Base-by-base conservation (phyloP, 768 basidiomycete genomes). In the Fistulinella prunicolor region DNA sequence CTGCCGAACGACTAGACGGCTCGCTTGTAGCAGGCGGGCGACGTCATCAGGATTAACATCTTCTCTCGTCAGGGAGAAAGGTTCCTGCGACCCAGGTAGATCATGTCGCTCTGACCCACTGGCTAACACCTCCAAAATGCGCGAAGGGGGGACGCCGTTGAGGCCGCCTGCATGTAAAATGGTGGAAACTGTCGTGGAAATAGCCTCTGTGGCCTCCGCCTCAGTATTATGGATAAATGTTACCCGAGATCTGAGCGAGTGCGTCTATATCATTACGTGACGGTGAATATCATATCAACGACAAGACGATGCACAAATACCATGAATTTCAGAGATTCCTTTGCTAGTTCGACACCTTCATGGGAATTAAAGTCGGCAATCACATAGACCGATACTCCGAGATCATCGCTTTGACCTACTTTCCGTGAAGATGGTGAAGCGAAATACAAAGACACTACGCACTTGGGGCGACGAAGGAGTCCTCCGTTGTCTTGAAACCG, bases 161-260 rank as follows among this genome's bases (percentile, higher is more conserved):
- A 86, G 61, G 1, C 61, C 51, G 8, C 69, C 69, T 6, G 65
- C 55, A n/a, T 65, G 60, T 43, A 81, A 61, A 20, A 88, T 74
- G 22, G 78, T 74, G 1, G 75, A 74, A 2, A 86, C 60, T 8
- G 81, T 51, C 48, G 70, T 74, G 0, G 81, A 83, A 19, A 64
- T 60, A 10, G 60, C 4, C 7, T 55, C 51, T 5, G 45, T 36
- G 2, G 35, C 21, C 35, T 44, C 47, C 1, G 49, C 45, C 8
- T 67, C 51, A 1, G 91, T 85, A 49, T 88, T 85, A 63, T 93
- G 90, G 26, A 94, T 69, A 64, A 94, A 87, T 0, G 83, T 74
- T n/a, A 91, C 43, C 24, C 93, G 83, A 8, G 77, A 74, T 32
- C 64, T 72, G 3, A 76, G 72, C 2, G 71, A 70, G 3, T 64